These are phyloP conservation scores for Aspergillus sp. DNA, from an alignment of 2,329 filamentous ascomycete species.

Conservation along the genomic window DNA sequence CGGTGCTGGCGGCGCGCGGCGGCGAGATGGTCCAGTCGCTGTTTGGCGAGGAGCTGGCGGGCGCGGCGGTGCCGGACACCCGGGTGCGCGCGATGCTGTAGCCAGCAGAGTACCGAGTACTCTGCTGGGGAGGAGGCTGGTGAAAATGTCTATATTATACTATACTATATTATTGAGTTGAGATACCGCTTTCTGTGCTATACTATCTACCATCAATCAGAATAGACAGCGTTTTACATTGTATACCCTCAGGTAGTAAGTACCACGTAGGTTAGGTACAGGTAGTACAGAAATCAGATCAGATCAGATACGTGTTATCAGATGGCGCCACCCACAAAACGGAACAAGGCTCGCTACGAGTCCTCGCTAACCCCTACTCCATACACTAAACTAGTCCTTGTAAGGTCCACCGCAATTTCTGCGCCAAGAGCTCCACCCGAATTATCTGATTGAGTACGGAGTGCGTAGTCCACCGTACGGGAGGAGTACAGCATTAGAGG, in stretches of 20 bases:
- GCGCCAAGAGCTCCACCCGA: not conserved
- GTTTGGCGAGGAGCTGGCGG: constrained; percentile 53
- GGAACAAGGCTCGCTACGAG: not conserved
- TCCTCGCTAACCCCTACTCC: no score
- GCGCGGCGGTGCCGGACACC: constrained; percentile 31
- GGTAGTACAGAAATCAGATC: constrained; percentile 3
- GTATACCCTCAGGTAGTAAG: no score
- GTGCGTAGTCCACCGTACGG: no score
- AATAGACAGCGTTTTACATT: no score
- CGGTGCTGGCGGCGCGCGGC: constrained; percentile 71
- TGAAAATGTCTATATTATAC: no score
- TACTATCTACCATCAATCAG: not conserved
- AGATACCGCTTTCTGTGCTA: constrained; percentile 1
- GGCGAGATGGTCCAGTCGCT: constrained; percentile 77
- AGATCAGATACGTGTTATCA: constrained; percentile 26
- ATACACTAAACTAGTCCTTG: not conserved
- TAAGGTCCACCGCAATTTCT: not conserved
- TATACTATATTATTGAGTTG: constrained; percentile 1
- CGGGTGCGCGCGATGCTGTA: constrained; percentile 33
- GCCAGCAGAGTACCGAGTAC: not conserved
- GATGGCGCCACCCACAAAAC: constrained; percentile 22
- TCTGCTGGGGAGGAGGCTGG: no score
- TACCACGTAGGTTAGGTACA: not conserved
- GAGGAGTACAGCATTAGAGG: no score
- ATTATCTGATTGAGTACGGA: not conserved